Percentiles rank a stretch among this genome's conserved stretches.
Conservation (phyloP, 78 protist genomes). For the Dictyostelium brefeldianum region DNA sequence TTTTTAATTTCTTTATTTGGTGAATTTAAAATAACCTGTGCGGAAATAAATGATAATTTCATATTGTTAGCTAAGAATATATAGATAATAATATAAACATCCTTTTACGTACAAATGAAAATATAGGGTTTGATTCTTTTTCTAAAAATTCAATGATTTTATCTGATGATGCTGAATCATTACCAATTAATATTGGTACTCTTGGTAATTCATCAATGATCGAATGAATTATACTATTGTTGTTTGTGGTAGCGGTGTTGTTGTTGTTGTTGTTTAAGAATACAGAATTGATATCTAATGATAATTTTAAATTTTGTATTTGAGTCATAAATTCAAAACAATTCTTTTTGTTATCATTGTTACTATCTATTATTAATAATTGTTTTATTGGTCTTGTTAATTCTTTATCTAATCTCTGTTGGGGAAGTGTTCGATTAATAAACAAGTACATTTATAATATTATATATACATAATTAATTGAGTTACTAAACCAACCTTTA, state of each 20-base stretch:
- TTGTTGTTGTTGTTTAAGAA: not conserved
- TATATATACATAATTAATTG: no score
- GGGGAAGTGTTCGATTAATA: no score
- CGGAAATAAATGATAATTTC: no score
- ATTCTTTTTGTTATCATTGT: not conserved
- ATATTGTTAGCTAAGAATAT: not conserved
- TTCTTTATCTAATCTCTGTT: conserved; percentile 11
- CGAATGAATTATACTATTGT: not conserved
- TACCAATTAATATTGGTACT: not conserved
- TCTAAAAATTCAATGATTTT: conserved; percentile 15
- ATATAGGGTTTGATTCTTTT: conserved; percentile 1
- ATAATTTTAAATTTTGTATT: not conserved
- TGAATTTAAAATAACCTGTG: not conserved
- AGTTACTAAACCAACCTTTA: not conserved
- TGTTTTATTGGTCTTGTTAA: conserved; percentile 20
- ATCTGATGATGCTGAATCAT: not conserved
- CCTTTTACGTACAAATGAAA: not conserved
- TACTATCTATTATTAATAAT: not conserved
- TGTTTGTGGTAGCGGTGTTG: not conserved
- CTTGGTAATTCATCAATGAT: conserved; percentile 1
- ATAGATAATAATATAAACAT: no score
- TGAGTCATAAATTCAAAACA: not conserved
- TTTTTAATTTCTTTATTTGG: conserved; percentile 8
- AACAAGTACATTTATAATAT: no score
- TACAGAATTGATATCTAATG: not conserved